Evolutionary conservation across 345 rosid species (phyloP).

Genomic region (Dipteronia dyeriana): DNA sequence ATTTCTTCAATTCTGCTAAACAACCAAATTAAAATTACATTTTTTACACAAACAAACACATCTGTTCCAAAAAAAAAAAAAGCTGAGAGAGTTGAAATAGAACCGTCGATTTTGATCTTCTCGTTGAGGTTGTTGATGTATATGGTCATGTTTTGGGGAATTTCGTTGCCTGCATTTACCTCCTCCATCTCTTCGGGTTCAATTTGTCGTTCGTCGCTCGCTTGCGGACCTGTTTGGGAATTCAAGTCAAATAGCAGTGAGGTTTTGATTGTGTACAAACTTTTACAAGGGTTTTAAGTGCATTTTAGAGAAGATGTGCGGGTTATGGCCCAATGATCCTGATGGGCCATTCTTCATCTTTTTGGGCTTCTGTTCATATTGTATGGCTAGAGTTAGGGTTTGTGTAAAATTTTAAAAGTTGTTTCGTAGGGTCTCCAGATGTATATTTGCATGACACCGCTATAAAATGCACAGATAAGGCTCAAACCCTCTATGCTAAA

Average conservation of each 20-base stretch:
- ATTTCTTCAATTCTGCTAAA: conserved; percentile 80
- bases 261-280: background rate
- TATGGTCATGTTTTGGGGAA: conserved; percentile 68
- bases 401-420: no score
- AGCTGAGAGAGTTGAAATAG: background rate
- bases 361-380: background rate
- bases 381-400: no score
- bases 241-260: background rate
- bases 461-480: no score
- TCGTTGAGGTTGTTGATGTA: conserved; percentile 98
- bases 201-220: background rate
- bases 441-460: no score
- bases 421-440: no score
- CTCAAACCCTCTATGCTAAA: no score
- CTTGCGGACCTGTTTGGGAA: background rate
- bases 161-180: conserved; percentile 50
- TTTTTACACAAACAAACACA: background rate
- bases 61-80: background rate
- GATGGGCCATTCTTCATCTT: background rate
- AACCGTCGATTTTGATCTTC: conserved; percentile 91
- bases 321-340: background rate
- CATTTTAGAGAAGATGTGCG: background rate
- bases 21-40: conserved; percentile 14
- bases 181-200: conserved; percentile 45
- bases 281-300: background rate